phyloP scores from a whole-genome alignment of 208 protist genomes.

The Leishmania aethiopica region DNA sequence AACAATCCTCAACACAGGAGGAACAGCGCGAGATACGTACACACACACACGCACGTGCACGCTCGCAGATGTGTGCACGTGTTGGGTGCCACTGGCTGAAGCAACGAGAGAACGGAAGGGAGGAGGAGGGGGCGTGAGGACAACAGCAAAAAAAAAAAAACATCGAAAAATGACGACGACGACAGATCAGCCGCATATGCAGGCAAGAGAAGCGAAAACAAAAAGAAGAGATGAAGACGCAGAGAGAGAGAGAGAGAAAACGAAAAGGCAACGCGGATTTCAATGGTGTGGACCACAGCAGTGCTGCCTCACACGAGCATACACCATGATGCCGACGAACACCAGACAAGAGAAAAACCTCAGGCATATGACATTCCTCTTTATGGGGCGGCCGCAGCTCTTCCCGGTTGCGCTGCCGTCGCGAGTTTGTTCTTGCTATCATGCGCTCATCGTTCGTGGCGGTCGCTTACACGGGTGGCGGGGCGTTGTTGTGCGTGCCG shows the following conservation, averaged over 20 bases:
- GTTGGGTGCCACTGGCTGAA: not conserved
- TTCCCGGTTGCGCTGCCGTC: not conserved
- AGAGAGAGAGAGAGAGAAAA: not conserved
- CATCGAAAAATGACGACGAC: not conserved
- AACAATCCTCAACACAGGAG: not conserved
- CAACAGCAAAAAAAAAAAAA: not conserved
- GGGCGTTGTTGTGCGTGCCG: conserved; percentile 61
- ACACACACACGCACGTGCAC: not conserved
- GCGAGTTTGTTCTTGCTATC: not conserved
- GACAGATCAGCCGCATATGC: no score
- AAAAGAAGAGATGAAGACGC: not conserved
- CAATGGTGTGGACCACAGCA: not conserved
- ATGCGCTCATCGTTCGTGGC: not conserved
- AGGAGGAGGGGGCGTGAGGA: not conserved
- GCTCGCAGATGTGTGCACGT: not conserved
- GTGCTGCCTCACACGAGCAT: not conserved
- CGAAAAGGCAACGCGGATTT: not conserved
- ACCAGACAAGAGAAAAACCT: not conserved
- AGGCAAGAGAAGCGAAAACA: not conserved
- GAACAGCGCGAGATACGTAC: not conserved
- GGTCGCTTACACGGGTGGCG: conserved; percentile 17
- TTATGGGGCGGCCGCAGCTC: not conserved
- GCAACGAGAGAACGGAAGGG: not conserved
- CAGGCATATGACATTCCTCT: not conserved
- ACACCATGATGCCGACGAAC: no score